Evolutionary conservation across 192 early-diverging fungal genomes (phyloP).

Genomic region (Fimicolochytrium jonesii): DNA sequence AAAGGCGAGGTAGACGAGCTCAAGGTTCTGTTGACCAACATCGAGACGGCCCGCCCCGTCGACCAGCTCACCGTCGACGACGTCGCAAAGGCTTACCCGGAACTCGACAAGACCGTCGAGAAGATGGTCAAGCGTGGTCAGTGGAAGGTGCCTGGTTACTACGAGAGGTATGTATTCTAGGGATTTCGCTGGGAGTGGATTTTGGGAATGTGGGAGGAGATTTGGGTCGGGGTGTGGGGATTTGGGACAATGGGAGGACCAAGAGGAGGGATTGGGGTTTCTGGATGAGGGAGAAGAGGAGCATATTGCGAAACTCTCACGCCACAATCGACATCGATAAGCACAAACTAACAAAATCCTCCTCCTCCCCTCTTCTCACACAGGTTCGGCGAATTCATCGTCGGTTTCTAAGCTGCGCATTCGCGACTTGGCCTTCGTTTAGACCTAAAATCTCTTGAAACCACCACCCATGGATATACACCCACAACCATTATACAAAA

Average conservation of each 20-base stretch:
- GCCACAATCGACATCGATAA: no score
- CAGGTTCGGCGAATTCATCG: conserved; percentile 49
- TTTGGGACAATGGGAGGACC: no score
- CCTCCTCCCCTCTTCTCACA: conserved; percentile 3
- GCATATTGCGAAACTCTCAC: no score
- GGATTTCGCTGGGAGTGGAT: not conserved
- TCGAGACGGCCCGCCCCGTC: conserved; percentile 88
- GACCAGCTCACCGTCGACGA: conserved; percentile 94
- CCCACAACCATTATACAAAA: no score
- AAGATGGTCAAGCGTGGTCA: conserved; percentile 88
- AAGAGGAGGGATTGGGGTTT: no score
- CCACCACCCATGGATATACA: no score
- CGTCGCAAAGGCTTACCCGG: conserved; percentile 88
- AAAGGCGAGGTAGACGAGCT: conserved; percentile 83
- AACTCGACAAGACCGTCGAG: conserved; percentile 82
- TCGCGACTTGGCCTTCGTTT: no score
- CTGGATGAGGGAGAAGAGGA: no score
- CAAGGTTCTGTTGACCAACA: conserved; percentile 84
- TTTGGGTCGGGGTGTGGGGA: no score
- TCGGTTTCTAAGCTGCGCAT: conserved; percentile 47
- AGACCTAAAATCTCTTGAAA: no score
- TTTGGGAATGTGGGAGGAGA: no score
- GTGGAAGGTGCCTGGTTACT: conserved; percentile 91
- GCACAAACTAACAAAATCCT: not conserved
- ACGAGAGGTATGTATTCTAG: conserved; percentile 66